Conservation (phyloP, 257 asterid genomes). For the Henckelia pumila region DNA sequence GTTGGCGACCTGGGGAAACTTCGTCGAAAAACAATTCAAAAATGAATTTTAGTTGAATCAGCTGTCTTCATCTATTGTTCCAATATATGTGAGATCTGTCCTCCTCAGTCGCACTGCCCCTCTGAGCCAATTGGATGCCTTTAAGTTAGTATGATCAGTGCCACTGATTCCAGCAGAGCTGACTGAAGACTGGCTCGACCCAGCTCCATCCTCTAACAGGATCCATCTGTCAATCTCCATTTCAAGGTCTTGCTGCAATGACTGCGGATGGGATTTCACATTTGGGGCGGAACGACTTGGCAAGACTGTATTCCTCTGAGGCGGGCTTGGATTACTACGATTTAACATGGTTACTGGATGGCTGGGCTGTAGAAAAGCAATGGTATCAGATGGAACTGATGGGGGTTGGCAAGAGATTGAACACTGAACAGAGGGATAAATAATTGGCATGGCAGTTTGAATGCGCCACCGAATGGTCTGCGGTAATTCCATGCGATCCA, state of each 20-base stretch:
- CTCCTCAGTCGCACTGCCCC: slow-evolving; percentile 84
- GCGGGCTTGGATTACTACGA: slow-evolving; percentile 39
- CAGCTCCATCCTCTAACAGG: slow-evolving; percentile 91
- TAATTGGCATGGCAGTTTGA: slow-evolving; percentile 86
- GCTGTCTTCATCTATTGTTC: slow-evolving; percentile 87
- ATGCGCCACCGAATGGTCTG: slow-evolving; percentile 79
- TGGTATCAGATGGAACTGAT: slow-evolving; percentile 58
- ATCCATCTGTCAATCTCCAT: slow-evolving; percentile 76
- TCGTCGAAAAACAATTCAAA: slow-evolving; percentile 23
- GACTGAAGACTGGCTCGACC: slow-evolving; percentile 57
- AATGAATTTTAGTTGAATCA: slow-evolving; percentile 39
- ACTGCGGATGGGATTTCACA: slow-evolving; percentile 49
- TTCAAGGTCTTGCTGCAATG: slow-evolving; percentile 50
- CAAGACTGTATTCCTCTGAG: slow-evolving; percentile 50
- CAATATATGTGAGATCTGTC: slow-evolving; percentile 79
- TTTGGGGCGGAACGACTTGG: slow-evolving; percentile 48
- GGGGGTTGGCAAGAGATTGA: slow-evolving; percentile 76
- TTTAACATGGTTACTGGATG: slow-evolving; percentile 43
- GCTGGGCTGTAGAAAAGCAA: slow-evolving; percentile 69
- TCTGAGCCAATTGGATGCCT: slow-evolving; percentile 72
- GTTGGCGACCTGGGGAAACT: slow-evolving; percentile 23
- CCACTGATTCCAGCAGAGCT: slow-evolving; percentile 44
- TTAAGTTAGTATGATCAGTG: slow-evolving; percentile 60
- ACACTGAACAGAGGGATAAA: slow-evolving; percentile 48
- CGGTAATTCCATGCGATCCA: slow-evolving; percentile 86